Evolutionary conservation across 208 protist species (phyloP).

Genomic region (Lotmaria passim): DNA sequence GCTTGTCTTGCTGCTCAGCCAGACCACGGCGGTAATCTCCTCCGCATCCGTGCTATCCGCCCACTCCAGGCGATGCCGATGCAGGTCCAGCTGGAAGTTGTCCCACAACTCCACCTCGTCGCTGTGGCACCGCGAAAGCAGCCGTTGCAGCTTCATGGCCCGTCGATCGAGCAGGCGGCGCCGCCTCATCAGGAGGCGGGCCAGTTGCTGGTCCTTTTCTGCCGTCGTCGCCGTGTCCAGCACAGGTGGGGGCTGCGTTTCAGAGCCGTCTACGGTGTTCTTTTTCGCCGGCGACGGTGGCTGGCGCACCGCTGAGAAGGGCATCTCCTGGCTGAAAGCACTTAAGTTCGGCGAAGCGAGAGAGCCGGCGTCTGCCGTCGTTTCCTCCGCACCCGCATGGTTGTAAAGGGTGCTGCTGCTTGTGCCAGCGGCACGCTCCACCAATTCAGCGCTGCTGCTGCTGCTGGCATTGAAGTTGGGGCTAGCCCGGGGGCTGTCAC

Average conservation of each 20-base stretch:
- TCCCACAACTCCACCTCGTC: slow-evolving; percentile 24
- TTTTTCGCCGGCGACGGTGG: no score
- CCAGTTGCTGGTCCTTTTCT: not conserved
- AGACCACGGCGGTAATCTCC: slow-evolving; percentile 32
- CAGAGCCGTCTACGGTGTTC: no score
- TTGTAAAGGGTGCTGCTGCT: slow-evolving; percentile 3
- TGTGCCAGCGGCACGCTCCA: not conserved
- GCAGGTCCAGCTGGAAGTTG: slow-evolving; percentile 21
- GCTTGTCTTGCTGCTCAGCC: slow-evolving; percentile 17
- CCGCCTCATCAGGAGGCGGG: not conserved
- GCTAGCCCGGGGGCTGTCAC: not conserved
- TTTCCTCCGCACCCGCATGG: not conserved
- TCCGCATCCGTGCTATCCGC: slow-evolving; percentile 12
- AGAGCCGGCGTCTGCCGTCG: not conserved
- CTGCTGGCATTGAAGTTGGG: slow-evolving; percentile 8
- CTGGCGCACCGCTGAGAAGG: not conserved
- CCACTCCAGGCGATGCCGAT: slow-evolving; percentile 40
- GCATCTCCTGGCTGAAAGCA: not conserved
- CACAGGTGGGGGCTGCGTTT: not conserved
- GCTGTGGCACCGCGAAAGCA: slow-evolving; percentile 4
- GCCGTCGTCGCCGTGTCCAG: no score
- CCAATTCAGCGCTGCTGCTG: not conserved
- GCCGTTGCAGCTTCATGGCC: slow-evolving; percentile 13
- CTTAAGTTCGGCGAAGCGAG: not conserved
- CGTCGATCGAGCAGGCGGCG: slow-evolving; percentile 18